Evolutionary conservation across 2,329 filamentous ascomycete genomes (phyloP).

Genomic region (Rhinocladiella similis): DNA sequence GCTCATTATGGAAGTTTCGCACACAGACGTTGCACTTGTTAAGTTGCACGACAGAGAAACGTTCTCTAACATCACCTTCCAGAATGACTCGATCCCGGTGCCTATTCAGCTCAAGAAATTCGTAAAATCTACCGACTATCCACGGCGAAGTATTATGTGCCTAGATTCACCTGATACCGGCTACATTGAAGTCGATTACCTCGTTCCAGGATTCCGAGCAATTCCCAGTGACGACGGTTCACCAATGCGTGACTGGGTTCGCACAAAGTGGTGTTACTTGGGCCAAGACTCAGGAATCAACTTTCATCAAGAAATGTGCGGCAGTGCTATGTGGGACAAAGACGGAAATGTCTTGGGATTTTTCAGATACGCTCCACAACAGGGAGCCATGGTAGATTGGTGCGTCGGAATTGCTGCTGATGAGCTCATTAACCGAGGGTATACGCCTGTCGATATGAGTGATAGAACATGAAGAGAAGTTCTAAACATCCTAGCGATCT

Average conservation of each 20-base stretch:
- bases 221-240: too few species aligned
- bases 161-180: too few species aligned
- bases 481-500: too few species aligned
- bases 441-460: not conserved
- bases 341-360: conserved; percentile 6
- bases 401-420: not conserved
- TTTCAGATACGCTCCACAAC: not conserved
- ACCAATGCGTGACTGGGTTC: too few species aligned
- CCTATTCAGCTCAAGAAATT: too few species aligned
- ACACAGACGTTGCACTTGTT: not conserved
- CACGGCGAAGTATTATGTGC: too few species aligned
- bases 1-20: not conserved
- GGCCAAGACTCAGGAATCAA: not conserved
- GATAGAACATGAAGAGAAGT: too few species aligned
- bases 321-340: not conserved
- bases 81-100: not conserved
- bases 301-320: conserved; percentile 2
- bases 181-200: too few species aligned
- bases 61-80: not conserved
- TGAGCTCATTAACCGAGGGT: conserved; percentile 7
- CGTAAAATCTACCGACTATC: too few species aligned
- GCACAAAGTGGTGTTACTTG: too few species aligned
- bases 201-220: too few species aligned
- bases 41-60: not conserved
- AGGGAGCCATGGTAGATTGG: conserved; percentile 1